Evolutionary conservation across 1,139 yeast species (phyloP), one percentile per base, ranked within the genome.

Genomic region (Magnusiomyces suaveolens): DNA sequence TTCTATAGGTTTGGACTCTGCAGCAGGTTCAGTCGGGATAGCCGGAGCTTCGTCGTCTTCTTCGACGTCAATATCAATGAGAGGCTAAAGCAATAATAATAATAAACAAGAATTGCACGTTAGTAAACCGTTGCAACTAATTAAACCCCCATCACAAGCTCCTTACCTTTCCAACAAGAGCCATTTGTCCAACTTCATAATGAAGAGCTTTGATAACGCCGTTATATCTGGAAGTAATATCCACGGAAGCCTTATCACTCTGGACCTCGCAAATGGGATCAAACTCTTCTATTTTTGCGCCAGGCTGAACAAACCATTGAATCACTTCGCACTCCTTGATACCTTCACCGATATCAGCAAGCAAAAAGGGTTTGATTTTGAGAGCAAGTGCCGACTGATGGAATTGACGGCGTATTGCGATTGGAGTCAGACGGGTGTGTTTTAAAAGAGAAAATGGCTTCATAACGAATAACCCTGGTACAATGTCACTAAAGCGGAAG

Each of bases 271-370:
- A 69, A 25, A 69, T 64, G 12, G 68, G 68, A 51, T 69, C 72
- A 54, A 69, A 69, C 58, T 69, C 71, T 46, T 67, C 70, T 44
- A 69, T 64, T 20, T 63, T 59, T 18, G 71, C 69, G 3, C 70
- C 70, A 8, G 72, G 70, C 57, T 68, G 69, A 3, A 69, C 69
- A 57, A 68, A 67, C 72, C 72, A 69, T 56, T 69, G 72, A 50
- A 69, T 69, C 18, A 69, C 70, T 56, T 69, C 72, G 55, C 72
- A 69, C 52, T 69, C 72, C 54, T 66, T 68, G 60, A 69, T 69
- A 1, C 71, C 72, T 52, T 69, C 72, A 4, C 72, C 72, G 36
- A 69, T 68, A 54, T 69, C 72, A n/a, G 72, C 72, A 50, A 69
- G 57, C 52, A 65, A 51, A 54, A 64, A 69, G 4, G 71, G 71